Percentiles rank a stretch among this genome's conserved stretches.
Conservation (phyloP, 768 basidiomycete genomes). For the Rickenella mellea region DNA sequence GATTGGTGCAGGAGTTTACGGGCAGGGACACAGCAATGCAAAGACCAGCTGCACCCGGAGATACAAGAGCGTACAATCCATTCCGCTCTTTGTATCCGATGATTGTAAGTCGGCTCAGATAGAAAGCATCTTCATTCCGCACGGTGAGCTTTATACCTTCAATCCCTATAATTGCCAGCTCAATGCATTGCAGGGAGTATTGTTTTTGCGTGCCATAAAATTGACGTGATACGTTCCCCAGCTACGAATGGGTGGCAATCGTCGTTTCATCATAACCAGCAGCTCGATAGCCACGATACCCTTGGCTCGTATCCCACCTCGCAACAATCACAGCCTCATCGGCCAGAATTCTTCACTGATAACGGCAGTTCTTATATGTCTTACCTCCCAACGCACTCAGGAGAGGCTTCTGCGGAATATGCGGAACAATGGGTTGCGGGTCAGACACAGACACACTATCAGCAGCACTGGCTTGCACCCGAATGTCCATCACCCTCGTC, state of each 20-base stretch:
- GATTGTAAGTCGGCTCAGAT: slow-evolving; percentile 53
- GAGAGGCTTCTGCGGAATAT: not conserved
- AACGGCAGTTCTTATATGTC: not conserved
- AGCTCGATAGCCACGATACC: too few species aligned
- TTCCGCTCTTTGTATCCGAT: slow-evolving; percentile 22
- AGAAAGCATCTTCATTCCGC: slow-evolving; percentile 84
- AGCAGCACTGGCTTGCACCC: too few species aligned
- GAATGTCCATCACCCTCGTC: too few species aligned
- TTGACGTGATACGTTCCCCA: slow-evolving; percentile 1
- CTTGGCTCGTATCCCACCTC: too few species aligned
- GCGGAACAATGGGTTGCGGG: not conserved
- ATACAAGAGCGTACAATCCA: slow-evolving; percentile 63
- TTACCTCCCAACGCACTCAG: too few species aligned
- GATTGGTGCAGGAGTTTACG: slow-evolving; percentile 37
- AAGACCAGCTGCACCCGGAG: slow-evolving; percentile 83
- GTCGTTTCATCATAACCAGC: too few species aligned
- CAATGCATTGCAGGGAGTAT: slow-evolving; percentile 19
- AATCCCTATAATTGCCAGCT: slow-evolving; percentile 5
- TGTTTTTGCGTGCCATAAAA: slow-evolving; percentile 25
- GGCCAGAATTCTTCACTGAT: too few species aligned
- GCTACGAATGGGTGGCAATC: not conserved
- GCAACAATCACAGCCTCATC: too few species aligned
- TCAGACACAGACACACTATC: not conserved
- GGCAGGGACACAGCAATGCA: slow-evolving; percentile 45
- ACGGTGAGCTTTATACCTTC: slow-evolving; percentile 41